Evolutionary conservation across 306 rosid species (phyloP).

Genomic region (Cicer bijugum): DNA sequence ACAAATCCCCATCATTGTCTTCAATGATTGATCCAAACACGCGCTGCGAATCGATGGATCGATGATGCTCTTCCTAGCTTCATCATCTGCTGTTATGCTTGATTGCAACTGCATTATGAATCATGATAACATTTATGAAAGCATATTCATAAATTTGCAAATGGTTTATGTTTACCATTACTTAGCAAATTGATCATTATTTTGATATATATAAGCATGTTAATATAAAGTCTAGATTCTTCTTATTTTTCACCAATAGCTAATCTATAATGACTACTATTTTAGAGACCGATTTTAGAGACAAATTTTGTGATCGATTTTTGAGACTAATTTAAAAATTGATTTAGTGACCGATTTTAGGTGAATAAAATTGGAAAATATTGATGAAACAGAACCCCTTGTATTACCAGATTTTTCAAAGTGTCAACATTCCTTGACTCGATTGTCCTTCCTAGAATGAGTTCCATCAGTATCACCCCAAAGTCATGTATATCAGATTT

Average conservation of each 20-base stretch:
- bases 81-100: conserved; percentile 63
- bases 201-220: neutral
- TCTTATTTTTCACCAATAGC: too few relatives aligned
- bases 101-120: conserved; percentile 64
- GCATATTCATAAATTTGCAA: conserved; percentile 17
- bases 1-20: conserved; percentile 94
- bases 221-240: neutral
- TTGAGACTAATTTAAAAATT: too few relatives aligned
- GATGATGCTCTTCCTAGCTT: conserved; percentile 68
- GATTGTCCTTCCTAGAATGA: conserved; percentile 76
- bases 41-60: conserved; percentile 60
- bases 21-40: conserved; percentile 81
- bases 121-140: conserved; percentile 5
- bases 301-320: too few relatives aligned
- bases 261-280: too few relatives aligned
- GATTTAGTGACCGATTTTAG: too few relatives aligned
- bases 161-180: neutral
- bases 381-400: conserved; percentile 16
- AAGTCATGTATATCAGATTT: conserved; percentile 71
- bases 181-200: neutral
- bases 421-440: conserved; percentile 58
- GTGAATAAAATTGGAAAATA: neutral
- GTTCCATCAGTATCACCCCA: conserved; percentile 78
- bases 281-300: too few relatives aligned
- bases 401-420: conserved; percentile 67